A percentile compares a stretch with the other conserved stretches of the same genome.
Evolutionary conservation across 306 rosid species (phyloP).

Genomic region (Trifolium repens): DNA sequence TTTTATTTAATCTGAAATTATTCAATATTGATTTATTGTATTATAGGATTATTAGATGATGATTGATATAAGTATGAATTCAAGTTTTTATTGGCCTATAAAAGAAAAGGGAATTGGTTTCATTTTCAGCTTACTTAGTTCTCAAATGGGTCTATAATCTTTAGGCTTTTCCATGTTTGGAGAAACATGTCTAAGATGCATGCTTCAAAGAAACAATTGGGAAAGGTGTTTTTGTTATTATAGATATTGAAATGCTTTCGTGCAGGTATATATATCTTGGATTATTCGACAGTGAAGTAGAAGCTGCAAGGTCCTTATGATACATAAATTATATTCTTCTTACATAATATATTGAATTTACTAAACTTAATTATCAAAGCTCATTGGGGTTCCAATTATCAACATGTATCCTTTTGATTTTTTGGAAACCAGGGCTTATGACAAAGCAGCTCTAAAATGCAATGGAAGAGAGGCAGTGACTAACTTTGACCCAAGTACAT

Average conservation of each 20-base stretch:
- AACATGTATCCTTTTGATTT: constrained; percentile 80
- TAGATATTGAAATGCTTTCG: constrained; percentile 88
- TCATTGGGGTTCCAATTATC: constrained; percentile 68
- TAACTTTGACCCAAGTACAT: constrained; percentile 86
- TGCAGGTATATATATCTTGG: constrained; percentile 99
- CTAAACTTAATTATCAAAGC: constrained; percentile 75
- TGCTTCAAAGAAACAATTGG: constrained; percentile 74
- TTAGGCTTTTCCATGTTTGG: constrained; percentile 57
- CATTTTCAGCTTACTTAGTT: constrained; percentile 47
- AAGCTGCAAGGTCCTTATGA: constrained; percentile 99
- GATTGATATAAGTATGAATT: constrained; percentile 32
- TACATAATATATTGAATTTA: constrained; percentile 66
- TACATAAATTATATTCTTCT: constrained; percentile 87
- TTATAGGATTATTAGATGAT: constrained; percentile 40
- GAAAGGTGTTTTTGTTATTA: constrained; percentile 77
- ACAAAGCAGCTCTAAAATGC: constrained; percentile 95
- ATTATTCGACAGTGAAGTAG: constrained; percentile 99
- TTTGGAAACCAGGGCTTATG: constrained; percentile 96
- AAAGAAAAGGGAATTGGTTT: constrained; percentile 49
- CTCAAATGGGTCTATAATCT: constrained; percentile 49
- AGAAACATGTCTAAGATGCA: constrained; percentile 62
- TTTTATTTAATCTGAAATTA: constrained; percentile 45
- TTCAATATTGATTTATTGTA: neutral
- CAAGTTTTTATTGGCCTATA: constrained; percentile 45
- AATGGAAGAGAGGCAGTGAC: constrained; percentile 98